phyloP scores from a whole-genome alignment of 805 yeast species.

The Metschnikowia picachoensis region DNA sequence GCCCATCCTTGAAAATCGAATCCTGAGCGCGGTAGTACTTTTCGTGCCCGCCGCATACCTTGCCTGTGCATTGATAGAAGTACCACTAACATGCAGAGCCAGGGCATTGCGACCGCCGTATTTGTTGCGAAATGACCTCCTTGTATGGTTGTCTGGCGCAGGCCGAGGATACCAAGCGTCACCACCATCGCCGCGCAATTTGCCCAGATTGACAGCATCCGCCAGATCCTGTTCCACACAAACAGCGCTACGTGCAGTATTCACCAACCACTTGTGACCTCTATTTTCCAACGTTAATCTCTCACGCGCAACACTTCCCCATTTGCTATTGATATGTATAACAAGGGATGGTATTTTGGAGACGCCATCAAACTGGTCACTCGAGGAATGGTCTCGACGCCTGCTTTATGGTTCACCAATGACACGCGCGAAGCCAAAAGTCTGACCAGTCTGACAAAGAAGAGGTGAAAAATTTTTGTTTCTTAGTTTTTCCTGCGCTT shows the following conservation, averaged over 20 bases:
- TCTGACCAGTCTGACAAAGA: background rate
- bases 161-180: constrained; percentile 86
- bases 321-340: no score
- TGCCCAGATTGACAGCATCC: constrained; percentile 65
- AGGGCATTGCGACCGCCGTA: constrained; percentile 70
- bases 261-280: no score
- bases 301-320: no score
- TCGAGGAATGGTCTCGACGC: no score
- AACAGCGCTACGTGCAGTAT: constrained; percentile 79
- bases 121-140: constrained; percentile 66
- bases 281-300: no score
- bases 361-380: no score
- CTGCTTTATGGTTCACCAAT: no score
- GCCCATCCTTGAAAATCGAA: constrained; percentile 65
- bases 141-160: constrained; percentile 71
- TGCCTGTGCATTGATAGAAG: constrained; percentile 74
- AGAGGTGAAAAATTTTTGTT: background rate
- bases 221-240: constrained; percentile 71
- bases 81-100: constrained; percentile 81
- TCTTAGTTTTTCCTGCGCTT: constrained; percentile 8
- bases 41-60: constrained; percentile 70
- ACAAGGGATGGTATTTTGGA: no score
- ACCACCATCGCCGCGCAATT: constrained; percentile 76
- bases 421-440: background rate
- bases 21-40: constrained; percentile 72